Evolutionary conservation across 208 protist species (phyloP).

Genomic region (Wallacemonas collosoma): DNA sequence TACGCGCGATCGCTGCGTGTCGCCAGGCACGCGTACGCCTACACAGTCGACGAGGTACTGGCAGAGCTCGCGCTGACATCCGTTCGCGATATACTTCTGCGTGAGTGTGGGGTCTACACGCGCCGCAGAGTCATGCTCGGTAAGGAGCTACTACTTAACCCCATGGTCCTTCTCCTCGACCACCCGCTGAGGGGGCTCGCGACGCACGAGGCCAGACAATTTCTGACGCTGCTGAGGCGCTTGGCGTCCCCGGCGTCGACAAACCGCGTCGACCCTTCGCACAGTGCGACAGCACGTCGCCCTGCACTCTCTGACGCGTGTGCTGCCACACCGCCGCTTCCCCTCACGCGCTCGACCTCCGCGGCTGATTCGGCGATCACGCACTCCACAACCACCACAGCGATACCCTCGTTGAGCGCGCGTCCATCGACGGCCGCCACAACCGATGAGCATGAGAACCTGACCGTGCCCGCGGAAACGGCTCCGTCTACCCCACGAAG

Average conservation of each 20-base stretch:
- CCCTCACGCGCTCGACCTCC: no score
- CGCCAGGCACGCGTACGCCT: constrained; percentile 28
- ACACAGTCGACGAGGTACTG: constrained; percentile 47
- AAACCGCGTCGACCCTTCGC: neutral
- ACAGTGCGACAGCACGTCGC: no score
- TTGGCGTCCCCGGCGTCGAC: constrained; percentile 37
- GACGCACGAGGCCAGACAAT: constrained; percentile 67
- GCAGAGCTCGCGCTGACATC: constrained; percentile 39
- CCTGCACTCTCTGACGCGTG: no score
- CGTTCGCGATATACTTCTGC: constrained; percentile 28
- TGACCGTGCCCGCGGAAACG: no score
- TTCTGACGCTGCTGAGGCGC: constrained; percentile 43
- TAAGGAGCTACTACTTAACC: constrained; percentile 62
- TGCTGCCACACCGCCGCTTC: no score
- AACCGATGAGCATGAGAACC: no score
- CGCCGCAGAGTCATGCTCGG: constrained; percentile 55
- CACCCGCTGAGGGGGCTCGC: constrained; percentile 50
- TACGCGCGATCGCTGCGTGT: constrained; percentile 58
- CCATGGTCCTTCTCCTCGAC: constrained; percentile 52
- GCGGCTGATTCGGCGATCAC: no score
- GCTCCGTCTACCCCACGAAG: neutral
- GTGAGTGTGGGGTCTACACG: constrained; percentile 47
- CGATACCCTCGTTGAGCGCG: no score
- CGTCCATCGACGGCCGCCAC: no score
- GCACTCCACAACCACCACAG: no score